A percentile compares a stretch with the other conserved stretches of the same genome.
phyloP scores from a whole-genome alignment of 257 asterid genomes.

The Voacanga thouarsii region DNA sequence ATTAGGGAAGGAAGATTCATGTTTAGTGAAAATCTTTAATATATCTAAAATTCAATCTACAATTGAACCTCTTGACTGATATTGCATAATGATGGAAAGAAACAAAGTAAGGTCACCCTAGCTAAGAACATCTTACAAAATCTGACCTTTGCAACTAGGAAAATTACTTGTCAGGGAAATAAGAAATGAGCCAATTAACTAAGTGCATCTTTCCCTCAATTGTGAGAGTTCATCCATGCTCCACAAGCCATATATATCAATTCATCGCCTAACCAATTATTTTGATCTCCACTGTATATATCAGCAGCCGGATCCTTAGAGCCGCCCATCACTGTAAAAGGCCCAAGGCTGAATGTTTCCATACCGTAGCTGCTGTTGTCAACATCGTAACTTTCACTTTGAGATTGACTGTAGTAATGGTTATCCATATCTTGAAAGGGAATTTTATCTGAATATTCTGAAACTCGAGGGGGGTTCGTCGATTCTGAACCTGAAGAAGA shows the following conservation, averaged over 20 bases:
- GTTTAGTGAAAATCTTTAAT: not conserved
- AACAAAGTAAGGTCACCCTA: not conserved
- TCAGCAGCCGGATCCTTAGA: constrained; percentile 9
- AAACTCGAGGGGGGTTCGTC: not conserved
- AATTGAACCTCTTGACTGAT: not conserved
- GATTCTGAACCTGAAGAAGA: constrained; percentile 15
- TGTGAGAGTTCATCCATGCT: constrained; percentile 28
- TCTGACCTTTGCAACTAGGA: not conserved
- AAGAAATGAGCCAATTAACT: not conserved
- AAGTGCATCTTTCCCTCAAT: not conserved
- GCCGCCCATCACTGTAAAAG: not conserved
- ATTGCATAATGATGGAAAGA: not conserved
- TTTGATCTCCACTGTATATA: constrained; percentile 8
- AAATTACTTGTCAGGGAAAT: not conserved
- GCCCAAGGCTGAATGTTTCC: constrained; percentile 5
- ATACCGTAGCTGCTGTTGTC: constrained; percentile 15
- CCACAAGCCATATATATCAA: constrained; percentile 20
- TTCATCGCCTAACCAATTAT: constrained; percentile 19
- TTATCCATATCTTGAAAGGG: not conserved
- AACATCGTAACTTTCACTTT: constrained; percentile 15
- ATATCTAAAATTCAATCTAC: not conserved
- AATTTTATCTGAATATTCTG: not conserved
- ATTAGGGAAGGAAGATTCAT: not conserved
- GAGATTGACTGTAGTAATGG: constrained; percentile 12
- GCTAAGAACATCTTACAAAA: not conserved